These are phyloP conservation scores for Ophiocordyceps camponoti-floridani DNA, from an alignment of 2,329 filamentous ascomycete genomes.

Conservation along the genomic window DNA sequence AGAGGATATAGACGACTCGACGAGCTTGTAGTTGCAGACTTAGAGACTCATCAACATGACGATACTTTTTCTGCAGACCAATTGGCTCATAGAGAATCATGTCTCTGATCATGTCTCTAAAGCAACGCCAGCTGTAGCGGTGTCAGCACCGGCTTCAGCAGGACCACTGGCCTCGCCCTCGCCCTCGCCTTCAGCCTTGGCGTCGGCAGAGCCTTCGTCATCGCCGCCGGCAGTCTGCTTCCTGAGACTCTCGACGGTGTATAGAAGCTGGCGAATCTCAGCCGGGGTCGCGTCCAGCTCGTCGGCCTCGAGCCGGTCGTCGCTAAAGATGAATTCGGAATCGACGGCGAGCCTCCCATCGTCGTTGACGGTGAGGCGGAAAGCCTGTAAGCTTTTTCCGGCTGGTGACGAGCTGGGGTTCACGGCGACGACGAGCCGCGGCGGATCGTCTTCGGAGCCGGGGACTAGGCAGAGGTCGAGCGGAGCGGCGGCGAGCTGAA, in stretches of 20 bases:
- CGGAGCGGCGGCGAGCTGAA: constrained; percentile 46
- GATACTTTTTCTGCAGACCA: constrained; percentile 1
- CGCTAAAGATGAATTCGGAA: constrained; percentile 9
- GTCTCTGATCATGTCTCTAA: too few relatives aligned
- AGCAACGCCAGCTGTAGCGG: too few relatives aligned
- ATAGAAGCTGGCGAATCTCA: constrained; percentile 24
- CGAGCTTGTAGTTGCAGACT: constrained; percentile 11
- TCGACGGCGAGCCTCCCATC: constrained; percentile 12
- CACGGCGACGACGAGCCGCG: constrained; percentile 19
- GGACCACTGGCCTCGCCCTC: constrained; percentile 1
- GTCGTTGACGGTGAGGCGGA: constrained; percentile 13
- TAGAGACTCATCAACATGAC: constrained; percentile 15
- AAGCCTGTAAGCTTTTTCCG: constrained; percentile 11
- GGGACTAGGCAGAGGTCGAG: constrained; percentile 29
- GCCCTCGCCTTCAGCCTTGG: constrained; percentile 1
- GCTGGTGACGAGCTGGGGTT: constrained; percentile 15
- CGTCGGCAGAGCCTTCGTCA: constrained; percentile 5
- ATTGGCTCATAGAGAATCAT: too few relatives aligned
- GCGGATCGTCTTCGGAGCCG: constrained; percentile 5
- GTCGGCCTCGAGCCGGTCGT: constrained; percentile 8
- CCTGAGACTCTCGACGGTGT: constrained; percentile 27
- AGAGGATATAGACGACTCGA: constrained; percentile 20
- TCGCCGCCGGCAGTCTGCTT: constrained; percentile 17
- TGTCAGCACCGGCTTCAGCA: not conserved
- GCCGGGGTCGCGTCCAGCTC: constrained; percentile 17